These are phyloP conservation scores for Elsinoe perseae DNA, from an alignment of 2,329 filamentous ascomycete genomes.

Conservation along the genomic window DNA sequence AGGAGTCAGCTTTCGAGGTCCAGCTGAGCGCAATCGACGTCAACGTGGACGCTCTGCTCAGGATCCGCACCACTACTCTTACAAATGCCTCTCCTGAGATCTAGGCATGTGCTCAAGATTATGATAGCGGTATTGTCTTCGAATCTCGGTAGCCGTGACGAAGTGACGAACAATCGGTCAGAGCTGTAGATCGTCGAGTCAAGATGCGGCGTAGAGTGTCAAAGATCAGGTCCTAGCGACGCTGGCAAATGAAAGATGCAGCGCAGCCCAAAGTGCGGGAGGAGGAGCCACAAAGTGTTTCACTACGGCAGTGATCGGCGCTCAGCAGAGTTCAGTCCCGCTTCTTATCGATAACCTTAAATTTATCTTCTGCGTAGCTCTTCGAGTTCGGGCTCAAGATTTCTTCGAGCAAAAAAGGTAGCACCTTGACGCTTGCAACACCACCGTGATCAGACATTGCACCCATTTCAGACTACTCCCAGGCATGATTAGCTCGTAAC, in stretches of 20 bases:
- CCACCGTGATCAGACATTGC: neutral
- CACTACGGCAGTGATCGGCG: slow-evolving; percentile 10
- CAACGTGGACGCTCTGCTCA: neutral
- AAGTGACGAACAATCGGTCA: neutral
- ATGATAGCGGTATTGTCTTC: neutral
- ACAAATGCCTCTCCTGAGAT: neutral
- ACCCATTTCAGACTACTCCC: neutral
- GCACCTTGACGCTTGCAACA: neutral
- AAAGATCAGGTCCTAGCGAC: neutral
- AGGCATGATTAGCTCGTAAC: neutral
- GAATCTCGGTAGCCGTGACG: too few relatives aligned
- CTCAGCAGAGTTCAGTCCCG: neutral
- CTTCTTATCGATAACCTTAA: slow-evolving; percentile 16
- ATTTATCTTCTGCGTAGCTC: neutral
- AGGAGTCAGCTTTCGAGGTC: neutral
- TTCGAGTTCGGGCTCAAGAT: slow-evolving; percentile 13
- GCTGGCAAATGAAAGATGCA: slow-evolving; percentile 1
- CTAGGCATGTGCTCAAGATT: neutral
- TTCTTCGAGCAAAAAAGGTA: neutral
- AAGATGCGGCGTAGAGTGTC: slow-evolving; percentile 9
- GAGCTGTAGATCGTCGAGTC: slow-evolving; percentile 7
- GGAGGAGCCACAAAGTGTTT: slow-evolving; percentile 10
- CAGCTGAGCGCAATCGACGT: neutral
- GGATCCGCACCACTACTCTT: neutral
- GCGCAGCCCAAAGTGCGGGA: slow-evolving; percentile 4